phyloP scores from a whole-genome alignment of 2,329 filamentous ascomycete genomes.

The Tolypocladium guangdongense region DNA sequence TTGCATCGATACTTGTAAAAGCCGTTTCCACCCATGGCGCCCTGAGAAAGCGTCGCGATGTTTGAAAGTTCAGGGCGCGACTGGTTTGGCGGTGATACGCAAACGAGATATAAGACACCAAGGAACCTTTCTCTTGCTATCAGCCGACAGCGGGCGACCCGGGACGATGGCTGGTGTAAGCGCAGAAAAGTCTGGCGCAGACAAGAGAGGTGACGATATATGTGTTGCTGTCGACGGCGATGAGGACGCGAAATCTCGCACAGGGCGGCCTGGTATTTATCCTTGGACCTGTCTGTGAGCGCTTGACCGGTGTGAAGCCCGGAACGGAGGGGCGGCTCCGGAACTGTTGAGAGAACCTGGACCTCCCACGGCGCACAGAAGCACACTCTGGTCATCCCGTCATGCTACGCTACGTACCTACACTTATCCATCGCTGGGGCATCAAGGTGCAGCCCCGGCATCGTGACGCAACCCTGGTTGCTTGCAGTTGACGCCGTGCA shows the following conservation, averaged over 20 bases:
- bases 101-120: not conserved
- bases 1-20: slow-evolving; percentile 46
- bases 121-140: not conserved
- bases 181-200: not conserved
- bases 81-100: not conserved
- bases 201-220: not conserved
- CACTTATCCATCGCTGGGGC: not conserved
- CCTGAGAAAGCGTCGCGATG: not conserved
- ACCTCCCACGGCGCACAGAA: not conserved
- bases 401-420: not conserved
- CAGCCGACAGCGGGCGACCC: not conserved
- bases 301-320: not conserved
- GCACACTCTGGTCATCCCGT: not conserved
- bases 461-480: not conserved
- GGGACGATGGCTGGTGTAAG: not conserved
- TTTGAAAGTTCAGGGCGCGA: not conserved
- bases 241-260: not conserved
- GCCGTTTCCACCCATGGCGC: slow-evolving; percentile 23
- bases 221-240: not conserved
- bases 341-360: not conserved
- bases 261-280: not conserved
- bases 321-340: not conserved
- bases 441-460: slow-evolving; percentile 2
- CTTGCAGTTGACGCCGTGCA: slow-evolving; percentile 4
- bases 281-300: not conserved